Percentiles rank a stretch among this genome's conserved stretches.
Evolutionary conservation across 495 filamentous ascomycete genomes (phyloP).

Genomic region (Podospora appendiculata): DNA sequence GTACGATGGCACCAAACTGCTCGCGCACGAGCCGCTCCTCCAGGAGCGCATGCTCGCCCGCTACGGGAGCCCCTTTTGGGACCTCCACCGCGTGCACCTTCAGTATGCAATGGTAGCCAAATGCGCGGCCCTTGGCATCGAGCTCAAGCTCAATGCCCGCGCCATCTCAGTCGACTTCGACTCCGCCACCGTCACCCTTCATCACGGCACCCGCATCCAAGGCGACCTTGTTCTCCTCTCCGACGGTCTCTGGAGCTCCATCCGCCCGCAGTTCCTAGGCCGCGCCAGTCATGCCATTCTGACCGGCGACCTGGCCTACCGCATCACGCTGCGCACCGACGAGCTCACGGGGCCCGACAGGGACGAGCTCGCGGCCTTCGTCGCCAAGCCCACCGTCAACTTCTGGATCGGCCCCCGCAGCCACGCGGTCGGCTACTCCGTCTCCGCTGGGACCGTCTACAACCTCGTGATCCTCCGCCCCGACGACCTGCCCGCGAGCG

Average conservation of each 20-base stretch:
- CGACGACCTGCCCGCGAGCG: slow-evolving; percentile 39
- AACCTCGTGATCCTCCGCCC: slow-evolving; percentile 52
- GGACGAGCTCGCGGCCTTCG: slow-evolving; percentile 32
- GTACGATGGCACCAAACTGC: slow-evolving; percentile 45
- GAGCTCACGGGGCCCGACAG: slow-evolving; percentile 41
- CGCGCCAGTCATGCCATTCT: slow-evolving; percentile 32
- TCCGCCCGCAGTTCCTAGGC: slow-evolving; percentile 38
- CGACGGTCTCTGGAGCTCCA: slow-evolving; percentile 48
- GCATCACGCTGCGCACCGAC: slow-evolving; percentile 43
- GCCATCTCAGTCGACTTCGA: slow-evolving; percentile 35
- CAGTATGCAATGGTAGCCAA: slow-evolving; percentile 36
- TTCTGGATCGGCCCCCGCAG: slow-evolving; percentile 60
- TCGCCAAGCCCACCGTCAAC: slow-evolving; percentile 50
- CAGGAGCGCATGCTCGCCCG: slow-evolving; percentile 31
- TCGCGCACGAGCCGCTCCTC: slow-evolving; percentile 44
- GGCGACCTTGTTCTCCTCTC: slow-evolving; percentile 47
- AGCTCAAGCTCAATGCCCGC: slow-evolving; percentile 23
- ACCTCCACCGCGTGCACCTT: slow-evolving; percentile 48
- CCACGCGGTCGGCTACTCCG: slow-evolving; percentile 52
- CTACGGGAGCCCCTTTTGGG: slow-evolving; percentile 46
- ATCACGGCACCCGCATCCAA: slow-evolving; percentile 22
- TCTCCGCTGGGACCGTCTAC: slow-evolving; percentile 42
- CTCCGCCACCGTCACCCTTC: slow-evolving; percentile 26
- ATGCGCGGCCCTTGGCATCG: slow-evolving; percentile 34
- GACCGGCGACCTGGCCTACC: slow-evolving; percentile 57